phyloP scores from a whole-genome alignment of 495 filamentous ascomycete species.

The Massariosphaeria phaeospora region DNA sequence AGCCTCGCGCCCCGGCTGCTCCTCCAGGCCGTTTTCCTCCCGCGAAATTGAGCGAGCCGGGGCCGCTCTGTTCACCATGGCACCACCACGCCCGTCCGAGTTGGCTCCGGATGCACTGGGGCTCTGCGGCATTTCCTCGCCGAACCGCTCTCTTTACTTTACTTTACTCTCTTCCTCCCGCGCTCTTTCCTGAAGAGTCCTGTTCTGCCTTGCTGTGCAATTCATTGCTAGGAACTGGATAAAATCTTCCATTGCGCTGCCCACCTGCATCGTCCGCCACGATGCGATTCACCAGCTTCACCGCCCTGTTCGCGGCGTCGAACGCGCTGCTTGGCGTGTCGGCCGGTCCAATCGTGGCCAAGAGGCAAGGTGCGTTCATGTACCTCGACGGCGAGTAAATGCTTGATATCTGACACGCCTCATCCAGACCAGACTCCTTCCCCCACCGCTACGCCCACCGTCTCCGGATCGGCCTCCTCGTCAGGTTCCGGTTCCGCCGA shows the following conservation, averaged over 20 bases:
- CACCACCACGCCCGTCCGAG: no score
- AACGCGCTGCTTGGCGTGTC: slow-evolving; percentile 22
- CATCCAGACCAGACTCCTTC: no score
- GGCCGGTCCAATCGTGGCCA: slow-evolving; percentile 27
- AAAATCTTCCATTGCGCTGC: no score
- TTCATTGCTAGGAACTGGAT: no score
- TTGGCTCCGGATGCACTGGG: background rate
- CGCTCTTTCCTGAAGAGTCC: no score
- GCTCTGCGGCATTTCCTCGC: background rate
- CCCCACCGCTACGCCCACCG: no score
- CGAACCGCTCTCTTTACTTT: background rate
- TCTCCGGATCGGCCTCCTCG: no score
- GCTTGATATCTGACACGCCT: no score
- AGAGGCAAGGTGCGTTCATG: slow-evolving; percentile 30
- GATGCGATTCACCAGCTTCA: slow-evolving; percentile 22
- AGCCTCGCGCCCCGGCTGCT: background rate
- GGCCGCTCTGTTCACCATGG: slow-evolving; percentile 2
- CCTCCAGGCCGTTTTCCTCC: background rate
- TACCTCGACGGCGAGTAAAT: no score
- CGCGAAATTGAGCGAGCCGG: slow-evolving; percentile 15
- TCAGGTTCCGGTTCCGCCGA: no score
- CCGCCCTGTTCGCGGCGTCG: slow-evolving; percentile 22
- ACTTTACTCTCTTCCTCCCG: background rate
- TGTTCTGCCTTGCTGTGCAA: no score
- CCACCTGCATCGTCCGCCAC: background rate